phyloP scores from a whole-genome alignment of 345 rosid genomes.

The Acer campestre region DNA sequence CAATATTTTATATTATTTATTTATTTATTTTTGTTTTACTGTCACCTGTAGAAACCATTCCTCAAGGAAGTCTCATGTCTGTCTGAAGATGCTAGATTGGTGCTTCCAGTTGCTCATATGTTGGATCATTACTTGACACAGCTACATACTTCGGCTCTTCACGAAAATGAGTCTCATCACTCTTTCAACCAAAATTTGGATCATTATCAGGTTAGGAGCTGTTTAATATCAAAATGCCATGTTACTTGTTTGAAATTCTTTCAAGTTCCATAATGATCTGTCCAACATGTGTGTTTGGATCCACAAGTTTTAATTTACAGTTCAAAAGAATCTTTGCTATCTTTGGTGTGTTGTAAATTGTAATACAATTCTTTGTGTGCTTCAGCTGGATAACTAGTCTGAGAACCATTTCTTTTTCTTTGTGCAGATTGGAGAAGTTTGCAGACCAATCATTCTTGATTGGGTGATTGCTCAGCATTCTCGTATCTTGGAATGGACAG shows the following conservation, averaged over 20 bases:
- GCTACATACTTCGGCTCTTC: conserved; percentile 52
- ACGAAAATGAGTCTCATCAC: conserved; percentile 36
- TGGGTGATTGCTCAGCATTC: conserved; percentile 94
- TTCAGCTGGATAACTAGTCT: conserved; percentile 8
- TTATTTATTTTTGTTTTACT: conserved; percentile 19
- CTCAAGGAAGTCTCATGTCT: conserved; percentile 65
- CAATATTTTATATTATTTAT: neutral
- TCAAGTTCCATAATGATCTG: neutral
- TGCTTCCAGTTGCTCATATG: conserved; percentile 78
- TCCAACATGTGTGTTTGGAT: neutral
- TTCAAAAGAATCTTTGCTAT: neutral
- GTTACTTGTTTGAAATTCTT: neutral
- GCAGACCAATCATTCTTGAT: conserved; percentile 81
- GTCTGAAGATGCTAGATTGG: conserved; percentile 74
- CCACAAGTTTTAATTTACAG: conserved; percentile 2
- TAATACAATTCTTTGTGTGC: conserved; percentile 2
- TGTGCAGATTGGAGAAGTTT: conserved; percentile 74
- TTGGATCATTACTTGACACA: conserved; percentile 65
- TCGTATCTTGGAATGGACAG: conserved; percentile 91
- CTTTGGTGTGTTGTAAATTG: neutral
- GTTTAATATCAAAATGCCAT: neutral
- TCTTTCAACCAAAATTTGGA: conserved; percentile 44
- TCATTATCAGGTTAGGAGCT: conserved; percentile 62
- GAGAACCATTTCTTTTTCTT: neutral
- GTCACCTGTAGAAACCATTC: conserved; percentile 65